Conservation (phyloP, 441 rosid species). For the Pelargonium cotyledonis region DNA sequence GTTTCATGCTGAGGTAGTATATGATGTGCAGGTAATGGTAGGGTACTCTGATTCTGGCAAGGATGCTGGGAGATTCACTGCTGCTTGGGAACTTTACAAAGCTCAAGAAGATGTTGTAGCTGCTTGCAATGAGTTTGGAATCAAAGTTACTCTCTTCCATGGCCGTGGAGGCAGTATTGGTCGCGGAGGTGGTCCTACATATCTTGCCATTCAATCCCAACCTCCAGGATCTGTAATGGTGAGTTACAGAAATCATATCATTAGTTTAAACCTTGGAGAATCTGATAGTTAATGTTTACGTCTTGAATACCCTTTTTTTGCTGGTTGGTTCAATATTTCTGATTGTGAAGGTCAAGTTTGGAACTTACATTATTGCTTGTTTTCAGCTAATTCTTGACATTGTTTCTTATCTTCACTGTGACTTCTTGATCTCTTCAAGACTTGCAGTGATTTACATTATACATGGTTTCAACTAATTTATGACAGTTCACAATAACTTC, state of each 20-base stretch:
- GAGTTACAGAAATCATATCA: not conserved
- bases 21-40: conserved; percentile 56
- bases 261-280: too few relatives aligned
- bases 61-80: conserved; percentile 63
- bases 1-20: not conserved
- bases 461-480: too few relatives aligned
- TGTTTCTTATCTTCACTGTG: too few relatives aligned
- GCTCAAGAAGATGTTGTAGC: conserved; percentile 58
- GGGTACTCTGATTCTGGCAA: conserved; percentile 69
- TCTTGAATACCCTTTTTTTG: too few relatives aligned
- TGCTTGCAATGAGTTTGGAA: conserved; percentile 45
- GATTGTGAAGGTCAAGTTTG: too few relatives aligned
- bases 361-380: too few relatives aligned
- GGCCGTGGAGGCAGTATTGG: conserved; percentile 72
- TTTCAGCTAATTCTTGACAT: too few relatives aligned
- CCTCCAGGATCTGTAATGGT: conserved; percentile 31
- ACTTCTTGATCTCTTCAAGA: too few relatives aligned
- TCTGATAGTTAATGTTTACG: too few relatives aligned
- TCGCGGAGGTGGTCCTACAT: conserved; percentile 70
- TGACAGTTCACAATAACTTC: too few relatives aligned
- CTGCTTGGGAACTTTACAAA: conserved; percentile 63
- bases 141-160: conserved; percentile 59
- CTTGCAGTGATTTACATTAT: too few relatives aligned
- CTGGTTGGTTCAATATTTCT: too few relatives aligned
- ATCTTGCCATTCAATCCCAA: conserved; percentile 64